These are phyloP conservation scores for Epichloe brachyelytri DNA, from an alignment of 2,329 filamentous ascomycete genomes.

Conservation along the genomic window DNA sequence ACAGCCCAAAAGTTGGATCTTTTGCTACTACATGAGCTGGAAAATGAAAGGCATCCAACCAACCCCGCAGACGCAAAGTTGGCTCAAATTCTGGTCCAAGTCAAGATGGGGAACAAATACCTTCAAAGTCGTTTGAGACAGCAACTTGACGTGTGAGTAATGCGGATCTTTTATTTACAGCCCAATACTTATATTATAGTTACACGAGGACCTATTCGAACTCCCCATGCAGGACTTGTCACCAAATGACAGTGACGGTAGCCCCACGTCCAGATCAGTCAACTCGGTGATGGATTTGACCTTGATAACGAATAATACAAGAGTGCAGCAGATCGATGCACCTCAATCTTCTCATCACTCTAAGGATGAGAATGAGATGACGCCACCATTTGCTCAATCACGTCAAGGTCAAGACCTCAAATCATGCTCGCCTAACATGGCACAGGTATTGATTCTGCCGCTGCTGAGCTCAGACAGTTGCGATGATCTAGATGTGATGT, in stretches of 20 bases:
- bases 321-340: neutral
- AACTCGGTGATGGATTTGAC: neutral
- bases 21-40: slow-evolving; percentile 4
- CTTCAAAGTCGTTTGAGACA: neutral
- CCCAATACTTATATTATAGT: neutral
- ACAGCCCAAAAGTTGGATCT: neutral
- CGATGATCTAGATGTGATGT: neutral
- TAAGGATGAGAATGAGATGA: neutral
- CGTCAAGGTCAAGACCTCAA: neutral
- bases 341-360: neutral
- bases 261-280: neutral
- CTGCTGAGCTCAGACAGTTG: neutral
- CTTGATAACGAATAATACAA: neutral
- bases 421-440: neutral
- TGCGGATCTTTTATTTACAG: neutral
- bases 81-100: neutral
- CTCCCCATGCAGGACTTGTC: neutral
- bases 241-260: neutral
- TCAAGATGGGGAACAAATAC: neutral
- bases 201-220: slow-evolving; percentile 3
- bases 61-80: slow-evolving; percentile 1
- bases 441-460: neutral
- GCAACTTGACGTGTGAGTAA: neutral
- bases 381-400: neutral
- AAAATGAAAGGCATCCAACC: neutral